Percentiles rank a stretch among this genome's conserved stretches.
Conservation (phyloP, 352 stramenopile genomes). For the Pythium rhizo-oryzae region DNA sequence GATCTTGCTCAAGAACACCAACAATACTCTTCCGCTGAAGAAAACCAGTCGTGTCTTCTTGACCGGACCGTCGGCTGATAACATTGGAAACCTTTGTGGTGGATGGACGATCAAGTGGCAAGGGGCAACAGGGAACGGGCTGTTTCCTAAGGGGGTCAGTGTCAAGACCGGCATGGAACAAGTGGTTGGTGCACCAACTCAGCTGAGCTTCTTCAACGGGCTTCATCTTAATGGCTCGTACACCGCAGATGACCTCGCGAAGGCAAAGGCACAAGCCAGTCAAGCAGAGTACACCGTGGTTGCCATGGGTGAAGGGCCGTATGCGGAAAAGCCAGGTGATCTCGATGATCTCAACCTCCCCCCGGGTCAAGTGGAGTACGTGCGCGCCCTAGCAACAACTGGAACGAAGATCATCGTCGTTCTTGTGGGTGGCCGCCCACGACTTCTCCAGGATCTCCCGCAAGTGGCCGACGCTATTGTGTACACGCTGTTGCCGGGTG, state of each 20-base stretch:
- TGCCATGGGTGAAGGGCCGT: conserved; percentile 35
- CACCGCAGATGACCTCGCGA: conserved; percentile 11
- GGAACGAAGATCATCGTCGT: conserved; percentile 61
- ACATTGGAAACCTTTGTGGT: conserved; percentile 73
- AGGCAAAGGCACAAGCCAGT: conserved; percentile 10
- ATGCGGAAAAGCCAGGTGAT: conserved; percentile 64
- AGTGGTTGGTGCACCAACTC: not conserved
- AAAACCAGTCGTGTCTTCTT: conserved; percentile 51
- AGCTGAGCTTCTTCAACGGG: conserved; percentile 25
- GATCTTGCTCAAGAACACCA: conserved; percentile 85
- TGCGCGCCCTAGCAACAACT: conserved; percentile 38
- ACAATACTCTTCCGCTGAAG: conserved; percentile 52
- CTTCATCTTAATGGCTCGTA: conserved; percentile 25
- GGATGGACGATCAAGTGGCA: conserved; percentile 88
- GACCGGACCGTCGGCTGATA: conserved; percentile 66
- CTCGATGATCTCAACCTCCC: conserved; percentile 49
- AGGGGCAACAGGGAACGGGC: conserved; percentile 31
- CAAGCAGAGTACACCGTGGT: conserved; percentile 33
- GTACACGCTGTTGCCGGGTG: conserved; percentile 55
- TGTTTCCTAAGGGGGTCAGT: conserved; percentile 32
- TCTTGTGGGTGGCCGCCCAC: conserved; percentile 57
- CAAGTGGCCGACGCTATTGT: conserved; percentile 46
- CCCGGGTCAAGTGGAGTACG: conserved; percentile 46
- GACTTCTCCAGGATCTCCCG: conserved; percentile 41
- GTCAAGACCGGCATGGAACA: conserved; percentile 32